Evolutionary conservation across 495 filamentous ascomycete genomes (phyloP), one percentile per base, ranked within the genome.

Genomic region (Aspergillus ellipticus): DNA sequence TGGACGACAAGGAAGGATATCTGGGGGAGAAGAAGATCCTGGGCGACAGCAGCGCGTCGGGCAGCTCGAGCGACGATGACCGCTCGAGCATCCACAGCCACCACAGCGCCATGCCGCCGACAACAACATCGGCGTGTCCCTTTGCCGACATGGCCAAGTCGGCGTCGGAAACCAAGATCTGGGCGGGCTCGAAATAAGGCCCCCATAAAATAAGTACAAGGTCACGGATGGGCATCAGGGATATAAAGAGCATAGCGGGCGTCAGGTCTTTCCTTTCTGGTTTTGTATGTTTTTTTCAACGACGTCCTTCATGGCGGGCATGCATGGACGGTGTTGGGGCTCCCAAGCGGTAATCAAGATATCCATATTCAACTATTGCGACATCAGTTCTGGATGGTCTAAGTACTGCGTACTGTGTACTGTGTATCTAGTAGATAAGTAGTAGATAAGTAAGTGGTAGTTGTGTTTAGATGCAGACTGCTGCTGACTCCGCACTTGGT

Each of bases 1-100:
- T 71, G 6, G 71, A 85, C 7, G 73, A 82, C n/a, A 68, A 84
- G 28, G 86, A 90, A 60, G 87, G 87, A 0, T 88, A 80, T 45
- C 47, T 82, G 1, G 70, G 73, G 26, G 79, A 78, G 9, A 79
- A 80, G 68, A 75, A 74, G 56, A 71, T 81, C 33, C 58, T 83
- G 8, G 65, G 69, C 11, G 70, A 72, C 28, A 66, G 60, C 43
- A 59, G 51, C 39, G 42, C 45, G 1, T 65, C 71, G 0, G 49
- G 49, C 6, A 69, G 65, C 53, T 71, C 67, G 2, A 50, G 50
- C 6, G 73, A 75, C 4, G 74, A 74, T 51, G 74, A 75, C 21
- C 47, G 51, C 20, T 59, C 65, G 10, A 76, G 72, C 49, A 62
- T 74, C 24, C 41, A 49, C 4, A 76, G 72, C 49, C 61, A 73